phyloP scores from a whole-genome alignment of 495 filamentous ascomycete genomes.

The Clohesyomyces aquaticus region DNA sequence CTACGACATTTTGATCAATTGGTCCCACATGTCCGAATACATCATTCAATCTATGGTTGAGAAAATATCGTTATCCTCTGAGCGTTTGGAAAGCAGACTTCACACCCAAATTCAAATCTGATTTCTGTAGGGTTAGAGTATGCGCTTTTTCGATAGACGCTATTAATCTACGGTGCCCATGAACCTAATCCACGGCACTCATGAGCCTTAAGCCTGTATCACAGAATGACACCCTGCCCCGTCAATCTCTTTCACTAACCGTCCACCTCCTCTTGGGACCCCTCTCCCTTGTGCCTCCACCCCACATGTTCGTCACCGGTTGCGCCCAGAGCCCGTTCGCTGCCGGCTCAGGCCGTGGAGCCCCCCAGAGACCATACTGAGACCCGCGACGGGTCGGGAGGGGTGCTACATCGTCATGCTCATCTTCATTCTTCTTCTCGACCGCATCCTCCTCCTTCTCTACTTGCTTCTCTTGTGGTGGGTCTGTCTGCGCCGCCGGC shows the following conservation, averaged over 20 bases:
- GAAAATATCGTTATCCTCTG: too few relatives aligned
- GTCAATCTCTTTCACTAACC: conserved; percentile 37
- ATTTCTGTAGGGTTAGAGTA: too few relatives aligned
- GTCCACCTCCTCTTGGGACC: conserved; percentile 48
- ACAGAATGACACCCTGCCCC: too few relatives aligned
- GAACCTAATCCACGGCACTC: too few relatives aligned
- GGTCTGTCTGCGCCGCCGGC: neutral
- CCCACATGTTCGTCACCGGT: conserved; percentile 13
- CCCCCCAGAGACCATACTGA: conserved; percentile 14
- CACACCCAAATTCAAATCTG: too few relatives aligned
- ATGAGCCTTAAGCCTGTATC: too few relatives aligned
- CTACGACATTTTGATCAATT: too few relatives aligned
- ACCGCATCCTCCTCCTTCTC: neutral
- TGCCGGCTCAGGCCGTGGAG: neutral
- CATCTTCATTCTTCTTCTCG: conserved; percentile 17
- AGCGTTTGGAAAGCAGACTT: too few relatives aligned
- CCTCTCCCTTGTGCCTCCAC: conserved; percentile 22
- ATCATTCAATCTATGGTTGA: too few relatives aligned
- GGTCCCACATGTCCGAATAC: too few relatives aligned
- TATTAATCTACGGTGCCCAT: too few relatives aligned
- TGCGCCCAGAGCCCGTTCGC: conserved; percentile 43
- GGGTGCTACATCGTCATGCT: conserved; percentile 36
- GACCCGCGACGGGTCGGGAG: conserved; percentile 12
- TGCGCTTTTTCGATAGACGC: too few relatives aligned
- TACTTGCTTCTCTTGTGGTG: neutral